phyloP scores from a whole-genome alignment of 2,329 filamentous ascomycete species.

The Nemania serpens region DNA sequence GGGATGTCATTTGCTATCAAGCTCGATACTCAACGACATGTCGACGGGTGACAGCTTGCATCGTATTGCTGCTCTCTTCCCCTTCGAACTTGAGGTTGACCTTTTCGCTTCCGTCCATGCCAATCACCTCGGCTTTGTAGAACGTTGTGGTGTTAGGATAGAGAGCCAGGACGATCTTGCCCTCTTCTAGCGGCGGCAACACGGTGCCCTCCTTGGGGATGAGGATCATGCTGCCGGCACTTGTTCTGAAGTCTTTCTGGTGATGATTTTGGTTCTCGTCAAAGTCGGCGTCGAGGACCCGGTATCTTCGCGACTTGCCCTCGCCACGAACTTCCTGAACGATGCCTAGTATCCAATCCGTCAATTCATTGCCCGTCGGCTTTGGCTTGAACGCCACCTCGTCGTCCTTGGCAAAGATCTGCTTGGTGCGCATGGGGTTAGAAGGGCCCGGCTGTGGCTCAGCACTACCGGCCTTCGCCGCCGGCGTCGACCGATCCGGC shows the following conservation, averaged over 20 bases:
- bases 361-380: slow-evolving; percentile 52
- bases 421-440: slow-evolving; percentile 53
- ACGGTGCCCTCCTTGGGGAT: slow-evolving; percentile 65
- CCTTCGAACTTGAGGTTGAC: slow-evolving; percentile 78
- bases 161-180: slow-evolving; percentile 75
- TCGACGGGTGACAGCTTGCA: slow-evolving; percentile 75
- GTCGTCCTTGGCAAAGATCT: slow-evolving; percentile 64
- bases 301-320: slow-evolving; percentile 77
- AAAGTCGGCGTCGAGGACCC: slow-evolving; percentile 79
- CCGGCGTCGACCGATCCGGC: slow-evolving; percentile 46
- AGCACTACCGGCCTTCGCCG: slow-evolving; percentile 49
- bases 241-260: slow-evolving; percentile 71
- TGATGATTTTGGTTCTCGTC: slow-evolving; percentile 69
- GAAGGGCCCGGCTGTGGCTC: slow-evolving; percentile 52
- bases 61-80: slow-evolving; percentile 73
- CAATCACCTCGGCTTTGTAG: slow-evolving; percentile 81
- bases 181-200: slow-evolving; percentile 65
- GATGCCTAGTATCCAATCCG: slow-evolving; percentile 76
- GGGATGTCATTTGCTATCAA: slow-evolving; percentile 12
- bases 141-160: slow-evolving; percentile 87
- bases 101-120: slow-evolving; percentile 60
- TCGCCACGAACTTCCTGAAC: slow-evolving; percentile 77
- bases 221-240: slow-evolving; percentile 75
- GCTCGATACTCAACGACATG: slow-evolving; percentile 76
- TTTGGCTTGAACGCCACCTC: slow-evolving; percentile 71